phyloP scores from a whole-genome alignment of 164 flowering plant genomes.

The Protea cynaroides region DNA sequence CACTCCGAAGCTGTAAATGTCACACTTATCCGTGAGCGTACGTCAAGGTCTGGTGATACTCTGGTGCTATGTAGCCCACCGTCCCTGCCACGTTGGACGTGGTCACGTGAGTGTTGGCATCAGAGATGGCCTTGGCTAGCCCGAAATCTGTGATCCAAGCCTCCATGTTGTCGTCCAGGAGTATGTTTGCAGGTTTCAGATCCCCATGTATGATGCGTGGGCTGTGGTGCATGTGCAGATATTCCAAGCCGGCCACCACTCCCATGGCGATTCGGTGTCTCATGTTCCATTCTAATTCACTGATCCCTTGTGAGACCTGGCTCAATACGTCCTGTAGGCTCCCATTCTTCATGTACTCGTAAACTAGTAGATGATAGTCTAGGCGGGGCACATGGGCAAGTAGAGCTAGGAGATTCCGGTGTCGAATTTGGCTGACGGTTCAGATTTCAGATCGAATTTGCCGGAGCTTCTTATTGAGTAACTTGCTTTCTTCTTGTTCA shows the following conservation, averaged over 20 bases:
- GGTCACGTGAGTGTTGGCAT: slow-evolving; percentile 58
- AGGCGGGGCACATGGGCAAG: slow-evolving; percentile 65
- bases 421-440: slow-evolving; percentile 76
- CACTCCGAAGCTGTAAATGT: slow-evolving; percentile 84
- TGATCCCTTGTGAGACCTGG: slow-evolving; percentile 34
- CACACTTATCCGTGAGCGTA: slow-evolving; percentile 95
- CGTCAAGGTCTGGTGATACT: slow-evolving; percentile 77
- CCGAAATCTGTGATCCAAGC: slow-evolving; percentile 92
- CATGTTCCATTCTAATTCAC: slow-evolving; percentile 60
- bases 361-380: slow-evolving; percentile 70
- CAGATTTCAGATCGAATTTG: slow-evolving; percentile 73
- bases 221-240: slow-evolving; percentile 65
- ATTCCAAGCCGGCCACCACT: slow-evolving; percentile 75
- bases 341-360: slow-evolving; percentile 91
- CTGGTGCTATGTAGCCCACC: slow-evolving; percentile 88
- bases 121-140: slow-evolving; percentile 79
- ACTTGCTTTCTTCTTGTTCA: slow-evolving; percentile 52
- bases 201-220: slow-evolving; percentile 83
- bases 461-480: slow-evolving; percentile 58
- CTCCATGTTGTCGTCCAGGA: slow-evolving; percentile 85
- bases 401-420: slow-evolving; percentile 71
- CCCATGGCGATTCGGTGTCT: slow-evolving; percentile 66
- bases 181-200: slow-evolving; percentile 79
- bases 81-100: slow-evolving; percentile 82
- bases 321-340: slow-evolving; percentile 63